A percentile compares a stretch with the other conserved stretches of the same genome.
These are phyloP conservation scores for Candida chauliodis DNA, from an alignment of 805 yeast genomes.

Conservation along the genomic window DNA sequence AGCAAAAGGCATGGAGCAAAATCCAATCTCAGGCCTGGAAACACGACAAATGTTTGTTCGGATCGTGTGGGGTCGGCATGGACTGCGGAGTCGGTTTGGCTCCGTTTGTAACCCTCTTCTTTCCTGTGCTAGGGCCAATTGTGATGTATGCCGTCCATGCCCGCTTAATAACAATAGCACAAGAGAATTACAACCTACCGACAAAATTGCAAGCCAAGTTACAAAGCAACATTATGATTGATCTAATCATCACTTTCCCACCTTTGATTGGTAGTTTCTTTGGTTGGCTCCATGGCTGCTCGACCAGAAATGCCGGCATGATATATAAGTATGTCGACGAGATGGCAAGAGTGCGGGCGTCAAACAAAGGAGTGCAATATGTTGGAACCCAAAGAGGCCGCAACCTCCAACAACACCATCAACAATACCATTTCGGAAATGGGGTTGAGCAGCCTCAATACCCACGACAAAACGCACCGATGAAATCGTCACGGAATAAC, in stretches of 20 bases:
- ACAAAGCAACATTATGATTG: conserved; percentile 73
- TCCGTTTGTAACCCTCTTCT: conserved; percentile 57
- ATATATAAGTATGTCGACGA: conserved; percentile 43
- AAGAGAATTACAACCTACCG: conserved; percentile 56
- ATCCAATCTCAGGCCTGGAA: conserved; percentile 81
- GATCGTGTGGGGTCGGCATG: conserved; percentile 60
- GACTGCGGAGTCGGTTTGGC: conserved; percentile 79
- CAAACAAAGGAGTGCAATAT: conserved; percentile 14
- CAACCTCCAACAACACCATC: conserved; percentile 2
- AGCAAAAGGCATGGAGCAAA: conserved; percentile 65
- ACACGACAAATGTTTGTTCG: conserved; percentile 80
- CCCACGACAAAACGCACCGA: not conserved
- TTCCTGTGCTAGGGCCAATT: conserved; percentile 85
- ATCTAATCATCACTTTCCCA: conserved; percentile 68
- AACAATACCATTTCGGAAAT: conserved; percentile 8
- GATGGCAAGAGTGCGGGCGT: conserved; percentile 17
- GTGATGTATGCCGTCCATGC: conserved; percentile 77
- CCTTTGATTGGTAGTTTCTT: conserved; percentile 79
- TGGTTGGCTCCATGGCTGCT: conserved; percentile 79
- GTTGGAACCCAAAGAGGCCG: conserved; percentile 12
- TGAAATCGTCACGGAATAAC: not conserved
- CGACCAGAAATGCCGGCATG: conserved; percentile 84
- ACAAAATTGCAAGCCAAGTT: conserved; percentile 57
- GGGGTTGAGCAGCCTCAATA: too few species aligned
- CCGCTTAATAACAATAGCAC: conserved; percentile 60